Evolutionary conservation across 257 asterid genomes (phyloP).

Genomic region (Oldenlandia corymbosa): DNA sequence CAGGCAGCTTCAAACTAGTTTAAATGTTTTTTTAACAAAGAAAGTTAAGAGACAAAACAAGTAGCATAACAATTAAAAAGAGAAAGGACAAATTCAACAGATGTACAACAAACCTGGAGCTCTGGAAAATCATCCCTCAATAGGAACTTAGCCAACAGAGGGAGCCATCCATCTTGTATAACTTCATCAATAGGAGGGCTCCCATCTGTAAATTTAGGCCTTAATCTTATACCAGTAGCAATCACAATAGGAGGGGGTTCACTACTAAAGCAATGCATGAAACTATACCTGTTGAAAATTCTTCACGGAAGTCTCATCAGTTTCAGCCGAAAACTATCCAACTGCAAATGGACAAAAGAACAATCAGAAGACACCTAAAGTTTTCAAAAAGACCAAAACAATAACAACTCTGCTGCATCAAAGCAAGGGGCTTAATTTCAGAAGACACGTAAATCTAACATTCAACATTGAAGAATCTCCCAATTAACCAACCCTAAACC

Average conservation of each 20-base stretch:
- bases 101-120: conserved; percentile 57
- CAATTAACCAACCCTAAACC: neutral
- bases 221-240: neutral
- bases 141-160: conserved; percentile 87
- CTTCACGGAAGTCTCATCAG: conserved; percentile 72
- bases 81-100: neutral
- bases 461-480: neutral
- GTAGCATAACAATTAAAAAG: neutral
- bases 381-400: neutral
- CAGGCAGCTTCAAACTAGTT: conserved; percentile 93
- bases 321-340: conserved; percentile 80
- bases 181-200: conserved; percentile 97
- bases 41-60: neutral
- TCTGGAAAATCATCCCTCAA: conserved; percentile 68
- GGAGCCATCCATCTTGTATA: conserved; percentile 83
- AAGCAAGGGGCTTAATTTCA: neutral
- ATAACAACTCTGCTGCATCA: neutral
- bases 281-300: conserved; percentile 70
- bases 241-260: neutral
- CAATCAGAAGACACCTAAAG: neutral
- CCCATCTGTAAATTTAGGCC: conserved; percentile 44
- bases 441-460: neutral
- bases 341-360: conserved; percentile 39
- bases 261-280: neutral
- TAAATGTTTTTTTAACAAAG: conserved; percentile 5